Conservation (phyloP, 2,329 filamentous ascomycete species). For the Paecilomyces variotii region DNA sequence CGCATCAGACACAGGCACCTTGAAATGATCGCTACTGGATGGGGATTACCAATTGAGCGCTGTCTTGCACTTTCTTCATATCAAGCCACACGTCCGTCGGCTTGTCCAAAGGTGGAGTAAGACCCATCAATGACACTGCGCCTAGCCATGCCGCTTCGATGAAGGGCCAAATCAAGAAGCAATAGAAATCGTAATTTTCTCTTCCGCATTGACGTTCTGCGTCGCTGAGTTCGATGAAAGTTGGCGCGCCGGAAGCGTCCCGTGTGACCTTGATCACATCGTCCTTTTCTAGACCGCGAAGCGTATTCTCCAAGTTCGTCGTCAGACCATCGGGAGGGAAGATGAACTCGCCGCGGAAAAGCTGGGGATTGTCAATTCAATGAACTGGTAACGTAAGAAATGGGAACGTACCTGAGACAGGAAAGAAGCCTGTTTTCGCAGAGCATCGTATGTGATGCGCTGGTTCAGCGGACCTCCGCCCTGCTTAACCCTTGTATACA, state of each 20-base stretch:
- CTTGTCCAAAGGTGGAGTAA: constrained; percentile 60
- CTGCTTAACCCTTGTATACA: constrained; percentile 86
- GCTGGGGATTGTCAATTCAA: constrained; percentile 32
- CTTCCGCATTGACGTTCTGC: constrained; percentile 68
- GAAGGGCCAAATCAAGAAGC: constrained; percentile 97
- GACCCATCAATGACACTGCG: constrained; percentile 76
- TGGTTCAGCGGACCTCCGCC: constrained; percentile 80
- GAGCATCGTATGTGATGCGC: constrained; percentile 64
- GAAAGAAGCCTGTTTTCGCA: constrained; percentile 76
- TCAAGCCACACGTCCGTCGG: constrained; percentile 71
- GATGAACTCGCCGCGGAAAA: constrained; percentile 96
- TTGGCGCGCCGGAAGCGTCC: constrained; percentile 43
- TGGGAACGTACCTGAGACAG: constrained; percentile 55
- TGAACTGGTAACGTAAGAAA: background rate
- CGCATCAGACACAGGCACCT: constrained; percentile 9
- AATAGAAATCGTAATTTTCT: constrained; percentile 98
- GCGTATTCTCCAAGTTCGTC: constrained; percentile 70
- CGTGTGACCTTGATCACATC: constrained; percentile 63
- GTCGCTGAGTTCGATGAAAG: constrained; percentile 67
- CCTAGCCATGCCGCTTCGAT: constrained; percentile 92
- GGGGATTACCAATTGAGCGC: constrained; percentile 63
- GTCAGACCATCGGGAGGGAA: constrained; percentile 81
- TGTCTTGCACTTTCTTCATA: constrained; percentile 67
- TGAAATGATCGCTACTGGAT: background rate
- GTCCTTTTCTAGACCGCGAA: constrained; percentile 69